phyloP scores from a whole-genome alignment of 2,329 filamentous ascomycete species.

The Colletotrichum chrysophilum region DNA sequence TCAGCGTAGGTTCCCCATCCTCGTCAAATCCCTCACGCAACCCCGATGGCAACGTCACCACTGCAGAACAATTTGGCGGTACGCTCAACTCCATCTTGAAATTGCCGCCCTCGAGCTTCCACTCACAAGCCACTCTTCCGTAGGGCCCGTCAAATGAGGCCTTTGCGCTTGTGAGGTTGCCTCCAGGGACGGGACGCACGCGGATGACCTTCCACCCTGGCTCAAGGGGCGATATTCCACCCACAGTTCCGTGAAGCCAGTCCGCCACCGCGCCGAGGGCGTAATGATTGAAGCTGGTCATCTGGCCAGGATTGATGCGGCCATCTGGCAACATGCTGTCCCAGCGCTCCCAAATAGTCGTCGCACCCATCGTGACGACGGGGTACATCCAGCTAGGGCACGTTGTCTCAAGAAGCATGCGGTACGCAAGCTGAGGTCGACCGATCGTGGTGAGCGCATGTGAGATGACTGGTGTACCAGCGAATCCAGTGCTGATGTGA shows the following conservation, averaged over 20 bases:
- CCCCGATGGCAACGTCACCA: slow-evolving; percentile 1
- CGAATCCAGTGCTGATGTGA: slow-evolving; percentile 11
- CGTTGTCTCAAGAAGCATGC: slow-evolving; percentile 39
- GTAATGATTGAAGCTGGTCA: slow-evolving; percentile 49
- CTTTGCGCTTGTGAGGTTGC: slow-evolving; percentile 11
- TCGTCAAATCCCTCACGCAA: neutral
- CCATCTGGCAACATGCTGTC: slow-evolving; percentile 42
- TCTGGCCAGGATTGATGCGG: slow-evolving; percentile 40
- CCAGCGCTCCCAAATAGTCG: slow-evolving; percentile 49
- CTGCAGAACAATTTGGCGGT: slow-evolving; percentile 5
- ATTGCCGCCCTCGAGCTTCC: neutral
- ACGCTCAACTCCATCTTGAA: slow-evolving; percentile 8
- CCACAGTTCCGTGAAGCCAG: slow-evolving; percentile 38
- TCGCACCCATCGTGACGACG: slow-evolving; percentile 39
- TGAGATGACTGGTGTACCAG: slow-evolving; percentile 8
- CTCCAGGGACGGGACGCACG: slow-evolving; percentile 9
- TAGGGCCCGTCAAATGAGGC: slow-evolving; percentile 15
- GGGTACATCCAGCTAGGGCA: slow-evolving; percentile 43
- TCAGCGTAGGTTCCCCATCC: neutral
- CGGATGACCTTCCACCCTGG: slow-evolving; percentile 26
- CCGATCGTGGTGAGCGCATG: slow-evolving; percentile 13
- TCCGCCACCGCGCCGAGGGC: slow-evolving; percentile 42
- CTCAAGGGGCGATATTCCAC: slow-evolving; percentile 24
- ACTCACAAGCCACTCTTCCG: neutral
- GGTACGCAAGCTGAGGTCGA: slow-evolving; percentile 31